Conservation (phyloP, 179 eudicot genomes). For the Heliamphora pulchella region DNA sequence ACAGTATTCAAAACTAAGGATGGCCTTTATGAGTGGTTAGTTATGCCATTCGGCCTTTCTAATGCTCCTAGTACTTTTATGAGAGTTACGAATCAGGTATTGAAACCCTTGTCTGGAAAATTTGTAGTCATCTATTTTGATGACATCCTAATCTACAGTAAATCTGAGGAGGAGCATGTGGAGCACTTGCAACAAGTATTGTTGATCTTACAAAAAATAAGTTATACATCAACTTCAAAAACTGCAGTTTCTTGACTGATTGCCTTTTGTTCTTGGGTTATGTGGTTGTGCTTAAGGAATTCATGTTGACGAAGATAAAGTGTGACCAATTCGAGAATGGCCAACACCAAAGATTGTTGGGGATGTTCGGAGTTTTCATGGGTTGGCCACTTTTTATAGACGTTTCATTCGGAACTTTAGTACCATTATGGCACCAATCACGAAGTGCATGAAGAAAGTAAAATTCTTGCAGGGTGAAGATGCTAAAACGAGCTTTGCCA, state of each 20-base stretch:
- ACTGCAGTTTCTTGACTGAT: neutral
- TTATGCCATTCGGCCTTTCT: conserved; percentile 4
- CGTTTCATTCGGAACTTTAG: neutral
- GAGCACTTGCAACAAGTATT: neutral
- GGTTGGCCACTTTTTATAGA: neutral
- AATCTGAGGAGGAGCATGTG: neutral
- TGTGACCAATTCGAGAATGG: neutral
- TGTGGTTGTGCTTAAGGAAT: neutral
- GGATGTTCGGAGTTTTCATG: neutral
- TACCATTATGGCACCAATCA: neutral
- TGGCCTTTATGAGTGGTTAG: conserved; percentile 6
- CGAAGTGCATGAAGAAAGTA: neutral
- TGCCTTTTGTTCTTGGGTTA: conserved; percentile 3
- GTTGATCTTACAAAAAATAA: neutral
- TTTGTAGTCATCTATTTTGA: conserved; percentile 9
- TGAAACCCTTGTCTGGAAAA: neutral
- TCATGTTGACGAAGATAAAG: neutral
- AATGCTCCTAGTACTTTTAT: conserved; percentile 10
- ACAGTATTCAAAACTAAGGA: neutral
- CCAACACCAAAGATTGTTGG: neutral
- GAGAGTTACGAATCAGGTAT: neutral
- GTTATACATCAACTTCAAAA: neutral
- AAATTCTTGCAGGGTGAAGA: neutral
- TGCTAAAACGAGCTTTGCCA: neutral
- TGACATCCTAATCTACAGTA: neutral